Evolutionary conservation across 2,329 filamentous ascomycete species (phyloP).

Genomic region (Macroventuria anomochaeta): DNA sequence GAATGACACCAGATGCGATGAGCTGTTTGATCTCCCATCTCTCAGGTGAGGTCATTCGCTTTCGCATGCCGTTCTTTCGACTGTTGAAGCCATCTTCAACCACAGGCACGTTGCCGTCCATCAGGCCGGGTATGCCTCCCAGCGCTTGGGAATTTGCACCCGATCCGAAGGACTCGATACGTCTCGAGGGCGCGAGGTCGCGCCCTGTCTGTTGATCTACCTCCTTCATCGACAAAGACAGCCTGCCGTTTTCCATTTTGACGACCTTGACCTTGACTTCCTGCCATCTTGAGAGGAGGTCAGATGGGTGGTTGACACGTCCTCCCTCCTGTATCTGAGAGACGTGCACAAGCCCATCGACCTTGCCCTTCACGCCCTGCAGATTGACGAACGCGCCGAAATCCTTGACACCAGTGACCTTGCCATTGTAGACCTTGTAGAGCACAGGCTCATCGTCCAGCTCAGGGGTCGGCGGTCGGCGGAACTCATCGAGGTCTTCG

Average conservation of each 20-base stretch:
- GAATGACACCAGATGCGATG: slow-evolving; percentile 92
- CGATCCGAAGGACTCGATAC: slow-evolving; percentile 68
- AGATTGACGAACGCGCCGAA: slow-evolving; percentile 96
- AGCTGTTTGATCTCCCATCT: slow-evolving; percentile 97
- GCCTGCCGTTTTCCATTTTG: slow-evolving; percentile 79
- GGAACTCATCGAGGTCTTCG: slow-evolving; percentile 65
- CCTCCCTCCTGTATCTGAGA: slow-evolving; percentile 85
- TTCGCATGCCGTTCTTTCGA: slow-evolving; percentile 66
- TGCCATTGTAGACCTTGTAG: slow-evolving; percentile 88
- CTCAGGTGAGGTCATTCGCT: slow-evolving; percentile 95
- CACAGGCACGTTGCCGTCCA: slow-evolving; percentile 64
- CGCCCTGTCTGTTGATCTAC: slow-evolving; percentile 88
- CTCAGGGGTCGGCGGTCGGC: slow-evolving; percentile 71
- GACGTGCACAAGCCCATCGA: slow-evolving; percentile 92
- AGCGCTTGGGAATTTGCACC: slow-evolving; percentile 89
- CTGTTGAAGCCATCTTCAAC: slow-evolving; percentile 65
- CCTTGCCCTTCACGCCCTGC: slow-evolving; percentile 83
- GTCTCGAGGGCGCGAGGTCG: slow-evolving; percentile 78
- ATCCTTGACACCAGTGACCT: slow-evolving; percentile 90
- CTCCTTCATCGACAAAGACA: slow-evolving; percentile 96
- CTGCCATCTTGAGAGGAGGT: slow-evolving; percentile 81
- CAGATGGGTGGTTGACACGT: slow-evolving; percentile 89
- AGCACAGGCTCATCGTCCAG: slow-evolving; percentile 81
- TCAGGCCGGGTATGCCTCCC: slow-evolving; percentile 62
- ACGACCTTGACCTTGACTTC: slow-evolving; percentile 90